Base-by-base conservation (phyloP, 352 stramenopile species). In the Pythium periplocum region DNA sequence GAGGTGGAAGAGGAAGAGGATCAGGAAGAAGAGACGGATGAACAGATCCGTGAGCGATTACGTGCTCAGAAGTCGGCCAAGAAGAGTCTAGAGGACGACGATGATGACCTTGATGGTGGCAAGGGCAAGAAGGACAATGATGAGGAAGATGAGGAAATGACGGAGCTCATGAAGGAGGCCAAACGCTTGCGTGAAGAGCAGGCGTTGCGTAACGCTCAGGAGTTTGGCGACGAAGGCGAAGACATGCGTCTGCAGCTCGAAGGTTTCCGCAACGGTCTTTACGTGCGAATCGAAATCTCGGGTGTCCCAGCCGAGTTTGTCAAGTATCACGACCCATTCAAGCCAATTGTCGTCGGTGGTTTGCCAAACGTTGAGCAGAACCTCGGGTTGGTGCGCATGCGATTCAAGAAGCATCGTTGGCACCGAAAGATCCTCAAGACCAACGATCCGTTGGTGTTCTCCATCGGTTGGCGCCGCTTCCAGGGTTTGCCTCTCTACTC, bases 331-430 rank as follows among this genome's bases (percentile, higher is more conserved):
- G 75, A 97, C 54, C 82, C 96, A 0, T 85, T 86, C 44, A 88
- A 81, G 50, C 85, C 85, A 4, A 91, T 95, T 46, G 66, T 95
- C 38, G 76, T 99, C 9, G 96, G 97, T 44, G 97, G 97, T 1
- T 69, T 99, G 5, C 95, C 96, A 6, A 95, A 94, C 34, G 89
- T 98, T 46, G 98, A 99, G 68, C 91, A 96, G 33, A 91, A 83
- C 12, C 62, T 98, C n/a, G 95, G 92, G 5, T 84, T 99, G 35
- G 83, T 98, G 36, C 91, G 96, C 12, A 96, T 97, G 71, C 85
- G 98, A 10, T 98, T 99, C 66, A 99, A 99, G 80, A 98, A 98
- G 69, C 98, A 99, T 71, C 86, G 97, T 51, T 99, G 98, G 98
- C 94, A 99, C 73, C 93, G 81, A 48, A 98, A 98, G 66, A 98